phyloP scores from a whole-genome alignment of 2,329 filamentous ascomycete species.

The Salinomyces thailandicus region DNA sequence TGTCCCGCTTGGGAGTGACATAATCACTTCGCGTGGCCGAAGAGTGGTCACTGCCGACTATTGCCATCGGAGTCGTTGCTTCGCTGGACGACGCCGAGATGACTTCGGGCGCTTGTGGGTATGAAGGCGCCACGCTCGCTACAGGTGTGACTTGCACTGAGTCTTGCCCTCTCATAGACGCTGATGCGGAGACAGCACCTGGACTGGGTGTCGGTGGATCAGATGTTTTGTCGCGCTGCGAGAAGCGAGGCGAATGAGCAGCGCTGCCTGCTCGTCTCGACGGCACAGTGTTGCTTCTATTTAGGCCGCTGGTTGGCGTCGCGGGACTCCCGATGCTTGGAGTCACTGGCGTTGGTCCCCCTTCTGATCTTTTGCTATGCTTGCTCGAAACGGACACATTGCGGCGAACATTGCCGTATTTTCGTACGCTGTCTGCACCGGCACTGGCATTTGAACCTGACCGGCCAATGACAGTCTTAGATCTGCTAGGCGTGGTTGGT shows the following conservation, averaged over 20 bases:
- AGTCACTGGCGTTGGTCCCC: slow-evolving; percentile 55
- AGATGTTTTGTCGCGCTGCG: slow-evolving; percentile 39
- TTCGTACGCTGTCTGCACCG: slow-evolving; percentile 74
- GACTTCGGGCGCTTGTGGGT: slow-evolving; percentile 25
- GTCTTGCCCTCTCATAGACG: slow-evolving; percentile 11
- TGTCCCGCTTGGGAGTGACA: slow-evolving; percentile 24
- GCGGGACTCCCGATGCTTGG: slow-evolving; percentile 33
- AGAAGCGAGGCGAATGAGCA: slow-evolving; percentile 56
- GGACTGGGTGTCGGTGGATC: slow-evolving; percentile 41
- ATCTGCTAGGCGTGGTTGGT: slow-evolving; percentile 29
- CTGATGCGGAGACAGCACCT: slow-evolving; percentile 12
- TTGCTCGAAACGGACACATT: slow-evolving; percentile 92
- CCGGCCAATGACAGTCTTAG: slow-evolving; percentile 53
- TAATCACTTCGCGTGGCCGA: slow-evolving; percentile 21
- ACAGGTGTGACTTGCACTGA: slow-evolving; percentile 23
- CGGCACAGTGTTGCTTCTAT: slow-evolving; percentile 82
- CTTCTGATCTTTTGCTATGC: slow-evolving; percentile 65
- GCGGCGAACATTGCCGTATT: slow-evolving; percentile 66
- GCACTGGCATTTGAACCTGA: slow-evolving; percentile 83
- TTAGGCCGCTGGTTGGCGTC: slow-evolving; percentile 41
- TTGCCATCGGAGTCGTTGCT: slow-evolving; percentile 25
- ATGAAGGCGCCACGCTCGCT: slow-evolving; percentile 21
- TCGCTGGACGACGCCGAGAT: slow-evolving; percentile 32
- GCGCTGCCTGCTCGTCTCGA: slow-evolving; percentile 64
- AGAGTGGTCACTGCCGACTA: slow-evolving; percentile 19